phyloP scores from a whole-genome alignment of 2,329 filamentous ascomycete genomes.

The Exserohilum turcica region DNA sequence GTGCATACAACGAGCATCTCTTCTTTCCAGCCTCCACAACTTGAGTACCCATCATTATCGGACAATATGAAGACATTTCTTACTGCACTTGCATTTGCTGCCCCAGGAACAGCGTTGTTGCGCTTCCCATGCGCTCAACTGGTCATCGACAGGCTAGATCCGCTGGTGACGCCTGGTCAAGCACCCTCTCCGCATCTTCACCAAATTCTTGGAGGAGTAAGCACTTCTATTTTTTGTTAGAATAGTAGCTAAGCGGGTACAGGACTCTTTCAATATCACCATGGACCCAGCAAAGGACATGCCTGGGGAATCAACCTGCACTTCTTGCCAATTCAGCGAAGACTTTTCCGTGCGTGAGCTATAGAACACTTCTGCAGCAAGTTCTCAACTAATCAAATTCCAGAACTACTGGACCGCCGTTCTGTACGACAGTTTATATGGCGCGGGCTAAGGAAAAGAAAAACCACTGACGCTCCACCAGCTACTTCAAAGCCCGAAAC shows the following conservation, averaged over 20 bases:
- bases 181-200: slow-evolving; percentile 34
- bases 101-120: slow-evolving; percentile 25
- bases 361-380: neutral
- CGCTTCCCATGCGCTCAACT: slow-evolving; percentile 35
- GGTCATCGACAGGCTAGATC: slow-evolving; percentile 31
- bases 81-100: slow-evolving; percentile 19
- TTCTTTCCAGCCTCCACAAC: no score
- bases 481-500: slow-evolving; percentile 34
- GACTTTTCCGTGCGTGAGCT: slow-evolving; percentile 24
- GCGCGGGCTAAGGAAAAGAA: no score
- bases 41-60: neutral
- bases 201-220: slow-evolving; percentile 31
- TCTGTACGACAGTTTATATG: slow-evolving; percentile 32
- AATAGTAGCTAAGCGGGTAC: neutral
- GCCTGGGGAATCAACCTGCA: slow-evolving; percentile 33
- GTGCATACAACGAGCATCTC: neutral
- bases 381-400: neutral
- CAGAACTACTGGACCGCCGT: slow-evolving; percentile 41
- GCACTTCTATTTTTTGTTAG: neutral
- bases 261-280: slow-evolving; percentile 33
- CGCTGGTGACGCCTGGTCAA: slow-evolving; percentile 30
- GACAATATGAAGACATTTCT: slow-evolving; percentile 27
- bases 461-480: no score
- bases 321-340: slow-evolving; percentile 37
- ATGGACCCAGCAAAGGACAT: slow-evolving; percentile 32